phyloP scores from a whole-genome alignment of 352 stramenopile genomes.

The Phytophthora palmivora region DNA sequence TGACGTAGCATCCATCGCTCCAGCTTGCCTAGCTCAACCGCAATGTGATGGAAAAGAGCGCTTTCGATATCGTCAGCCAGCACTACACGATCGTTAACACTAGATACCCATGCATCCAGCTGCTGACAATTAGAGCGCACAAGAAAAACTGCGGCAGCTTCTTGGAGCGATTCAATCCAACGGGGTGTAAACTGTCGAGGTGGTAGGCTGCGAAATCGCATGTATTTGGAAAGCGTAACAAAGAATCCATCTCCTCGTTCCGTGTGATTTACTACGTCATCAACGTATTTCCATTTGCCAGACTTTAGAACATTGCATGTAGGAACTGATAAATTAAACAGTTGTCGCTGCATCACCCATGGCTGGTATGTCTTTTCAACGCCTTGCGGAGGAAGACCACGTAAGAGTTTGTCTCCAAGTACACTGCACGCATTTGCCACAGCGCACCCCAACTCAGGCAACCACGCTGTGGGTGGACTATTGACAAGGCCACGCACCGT shows the following conservation, averaged over 20 bases:
- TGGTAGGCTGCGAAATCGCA: constrained; percentile 28
- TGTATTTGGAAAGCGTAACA: constrained; percentile 25
- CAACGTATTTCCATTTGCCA: constrained; percentile 28
- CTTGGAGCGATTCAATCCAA: constrained; percentile 35
- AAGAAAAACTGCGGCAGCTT: constrained; percentile 34
- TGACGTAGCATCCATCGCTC: constrained; percentile 74
- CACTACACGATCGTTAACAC: not conserved
- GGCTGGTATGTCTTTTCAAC: constrained; percentile 43
- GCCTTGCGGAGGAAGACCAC: constrained; percentile 34
- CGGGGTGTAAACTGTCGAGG: constrained; percentile 17
- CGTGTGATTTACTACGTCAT: constrained; percentile 32
- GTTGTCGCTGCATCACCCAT: constrained; percentile 29
- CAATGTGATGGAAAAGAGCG: constrained; percentile 38
- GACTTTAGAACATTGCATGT: constrained; percentile 24
- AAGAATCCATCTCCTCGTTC: constrained; percentile 30
- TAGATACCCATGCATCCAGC: constrained; percentile 18
- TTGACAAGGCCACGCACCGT: constrained; percentile 54
- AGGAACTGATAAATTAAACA: constrained; percentile 34
- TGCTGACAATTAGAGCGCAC: constrained; percentile 21
- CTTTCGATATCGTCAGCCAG: constrained; percentile 14
- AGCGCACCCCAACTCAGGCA: constrained; percentile 37
- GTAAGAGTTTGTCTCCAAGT: constrained; percentile 49
- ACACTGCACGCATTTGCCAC: constrained; percentile 46
- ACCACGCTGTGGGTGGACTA: constrained; percentile 26
- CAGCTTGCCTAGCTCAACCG: constrained; percentile 46